A percentile compares a stretch with the other conserved stretches of the same genome.
These are phyloP conservation scores for Corrigiola litoralis DNA, from an alignment of 179 eudicot genomes.

Conservation along the genomic window DNA sequence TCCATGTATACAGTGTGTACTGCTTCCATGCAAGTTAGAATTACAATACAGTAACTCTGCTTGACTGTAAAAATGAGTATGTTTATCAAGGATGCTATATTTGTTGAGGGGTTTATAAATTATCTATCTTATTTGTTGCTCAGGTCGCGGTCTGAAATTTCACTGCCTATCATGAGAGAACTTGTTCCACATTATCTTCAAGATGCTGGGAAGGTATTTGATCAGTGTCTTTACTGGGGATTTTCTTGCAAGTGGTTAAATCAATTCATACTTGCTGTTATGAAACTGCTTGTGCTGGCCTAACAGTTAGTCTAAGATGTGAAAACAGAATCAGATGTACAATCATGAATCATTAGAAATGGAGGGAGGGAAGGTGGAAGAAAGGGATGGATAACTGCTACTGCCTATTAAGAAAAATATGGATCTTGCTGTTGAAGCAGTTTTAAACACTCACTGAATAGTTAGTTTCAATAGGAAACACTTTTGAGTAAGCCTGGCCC, in stretches of 20 bases:
- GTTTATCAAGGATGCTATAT: not conserved
- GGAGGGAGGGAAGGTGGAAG: no score
- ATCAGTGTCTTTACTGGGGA: conserved; percentile 1
- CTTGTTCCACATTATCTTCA: conserved; percentile 99
- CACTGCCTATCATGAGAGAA: conserved; percentile 86
- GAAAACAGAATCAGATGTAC: not conserved
- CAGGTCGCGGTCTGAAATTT: conserved; percentile 89
- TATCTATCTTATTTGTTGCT: conserved; percentile 5
- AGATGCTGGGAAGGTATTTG: conserved; percentile 77
- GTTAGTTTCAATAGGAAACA: not conserved
- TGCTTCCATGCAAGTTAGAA: no score
- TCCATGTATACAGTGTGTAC: no score
- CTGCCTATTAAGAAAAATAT: no score
- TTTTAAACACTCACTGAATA: not conserved
- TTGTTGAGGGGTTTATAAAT: conserved; percentile 1
- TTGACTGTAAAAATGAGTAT: no score
- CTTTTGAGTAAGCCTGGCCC: not conserved
- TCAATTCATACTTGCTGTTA: no score
- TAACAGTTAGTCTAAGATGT: not conserved
- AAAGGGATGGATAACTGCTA: no score
- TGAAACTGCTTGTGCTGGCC: no score
- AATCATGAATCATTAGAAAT: no score
- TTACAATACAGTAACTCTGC: no score
- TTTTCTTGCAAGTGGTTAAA: not conserved
- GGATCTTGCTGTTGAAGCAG: not conserved